Conservation (phyloP, 305 asterid species). For the Solanum hybrid region DNA sequence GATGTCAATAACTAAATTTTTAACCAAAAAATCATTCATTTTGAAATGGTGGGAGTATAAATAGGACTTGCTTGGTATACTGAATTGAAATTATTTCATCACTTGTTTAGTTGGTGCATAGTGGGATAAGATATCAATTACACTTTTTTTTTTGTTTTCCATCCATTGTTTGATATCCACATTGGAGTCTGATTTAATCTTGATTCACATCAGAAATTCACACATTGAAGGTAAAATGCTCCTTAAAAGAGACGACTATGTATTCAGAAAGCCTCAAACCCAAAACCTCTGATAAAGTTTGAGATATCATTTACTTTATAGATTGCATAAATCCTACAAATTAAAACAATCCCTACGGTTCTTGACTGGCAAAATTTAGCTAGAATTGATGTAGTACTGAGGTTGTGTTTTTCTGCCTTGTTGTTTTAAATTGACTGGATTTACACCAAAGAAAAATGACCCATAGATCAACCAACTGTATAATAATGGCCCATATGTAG, state of each 20-base stretch:
- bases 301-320: not conserved
- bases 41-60: not conserved
- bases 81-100: not conserved
- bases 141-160: no score
- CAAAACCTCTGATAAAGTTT: not conserved
- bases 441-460: not conserved
- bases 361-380: not conserved
- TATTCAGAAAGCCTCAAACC: not conserved
- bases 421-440: not conserved
- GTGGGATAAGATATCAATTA: not conserved
- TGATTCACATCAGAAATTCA: no score
- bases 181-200: no score
- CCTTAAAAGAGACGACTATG: not conserved
- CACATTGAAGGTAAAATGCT: not conserved
- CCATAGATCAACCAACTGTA: not conserved
- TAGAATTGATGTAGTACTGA: not conserved
- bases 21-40: not conserved
- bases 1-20: not conserved
- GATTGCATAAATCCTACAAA: not conserved
- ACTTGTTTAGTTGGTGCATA: not conserved
- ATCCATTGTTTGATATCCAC: no score
- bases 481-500: not conserved
- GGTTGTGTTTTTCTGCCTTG: not conserved
- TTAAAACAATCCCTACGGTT: not conserved
- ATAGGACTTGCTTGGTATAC: not conserved